Evolutionary conservation across 805 yeast species (phyloP).

Genomic region (Candida morakotiae): DNA sequence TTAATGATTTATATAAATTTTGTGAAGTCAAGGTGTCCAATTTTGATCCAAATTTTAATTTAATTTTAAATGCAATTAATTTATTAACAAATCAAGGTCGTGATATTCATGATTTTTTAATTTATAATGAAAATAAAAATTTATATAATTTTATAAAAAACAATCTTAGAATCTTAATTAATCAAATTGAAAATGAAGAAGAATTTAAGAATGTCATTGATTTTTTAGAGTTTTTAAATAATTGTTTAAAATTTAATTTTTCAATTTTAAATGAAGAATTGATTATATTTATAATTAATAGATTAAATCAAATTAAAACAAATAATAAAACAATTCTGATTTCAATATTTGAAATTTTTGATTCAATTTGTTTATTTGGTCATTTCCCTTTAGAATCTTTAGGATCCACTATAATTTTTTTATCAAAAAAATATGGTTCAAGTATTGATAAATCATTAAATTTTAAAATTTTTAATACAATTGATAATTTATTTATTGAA

Average conservation of each 20-base stretch:
- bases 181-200: slow-evolving; percentile 10
- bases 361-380: slow-evolving; percentile 43
- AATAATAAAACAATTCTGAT: slow-evolving; percentile 31
- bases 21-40: slow-evolving; percentile 23
- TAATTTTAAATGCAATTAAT: slow-evolving; percentile 45
- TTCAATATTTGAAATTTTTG: slow-evolving; percentile 39
- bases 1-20: slow-evolving; percentile 49
- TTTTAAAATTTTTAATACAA: slow-evolving; percentile 33
- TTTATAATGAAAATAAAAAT: slow-evolving; percentile 32
- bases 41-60: slow-evolving; percentile 47
- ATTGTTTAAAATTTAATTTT: slow-evolving; percentile 47
- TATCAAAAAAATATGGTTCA: slow-evolving; percentile 42
- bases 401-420: slow-evolving; percentile 29
- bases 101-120: slow-evolving; percentile 48
- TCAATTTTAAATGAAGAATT: slow-evolving; percentile 39
- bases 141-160: slow-evolving; percentile 15
- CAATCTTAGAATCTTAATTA: slow-evolving; percentile 11
- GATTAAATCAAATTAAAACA: slow-evolving; percentile 35
- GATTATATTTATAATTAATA: slow-evolving; percentile 25
- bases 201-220: slow-evolving; percentile 12
- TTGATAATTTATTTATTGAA: slow-evolving; percentile 33
- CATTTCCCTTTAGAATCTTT: slow-evolving; percentile 37
- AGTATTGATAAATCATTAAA: slow-evolving; percentile 26
- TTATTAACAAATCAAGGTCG: slow-evolving; percentile 50
- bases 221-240: slow-evolving; percentile 32